phyloP scores from a whole-genome alignment of 805 yeast genomes.

The Suhomyces sp. region DNA sequence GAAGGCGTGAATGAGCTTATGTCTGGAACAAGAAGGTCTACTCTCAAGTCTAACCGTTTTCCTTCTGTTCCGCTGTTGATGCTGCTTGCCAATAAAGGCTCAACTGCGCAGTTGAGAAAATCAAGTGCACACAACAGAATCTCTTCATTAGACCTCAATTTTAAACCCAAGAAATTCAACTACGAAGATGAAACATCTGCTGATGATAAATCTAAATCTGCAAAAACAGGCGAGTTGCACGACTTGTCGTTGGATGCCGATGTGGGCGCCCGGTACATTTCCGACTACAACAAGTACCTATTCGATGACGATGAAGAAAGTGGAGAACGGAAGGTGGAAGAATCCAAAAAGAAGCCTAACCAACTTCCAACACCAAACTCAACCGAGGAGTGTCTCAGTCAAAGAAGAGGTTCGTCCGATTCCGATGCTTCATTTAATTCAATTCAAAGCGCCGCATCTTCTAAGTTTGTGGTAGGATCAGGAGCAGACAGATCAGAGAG shows the following conservation, averaged over 20 bases:
- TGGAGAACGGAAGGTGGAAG: neutral
- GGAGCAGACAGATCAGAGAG: constrained; percentile 12
- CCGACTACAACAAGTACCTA: constrained; percentile 25
- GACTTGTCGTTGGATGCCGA: constrained; percentile 14
- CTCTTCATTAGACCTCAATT: constrained; percentile 20
- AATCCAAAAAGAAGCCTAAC: constrained; percentile 4
- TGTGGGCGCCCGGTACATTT: constrained; percentile 19
- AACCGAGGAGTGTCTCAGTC: constrained; percentile 9
- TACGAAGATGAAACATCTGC: constrained; percentile 10
- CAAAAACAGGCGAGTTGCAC: constrained; percentile 13
- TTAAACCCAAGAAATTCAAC: constrained; percentile 11
- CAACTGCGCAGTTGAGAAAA: constrained; percentile 4
- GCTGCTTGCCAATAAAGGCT: constrained; percentile 3
- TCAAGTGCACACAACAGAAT: constrained; percentile 11
- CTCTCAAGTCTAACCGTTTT: constrained; percentile 32
- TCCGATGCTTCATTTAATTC: constrained; percentile 24
- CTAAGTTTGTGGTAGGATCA: constrained; percentile 22
- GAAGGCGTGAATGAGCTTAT: constrained; percentile 8
- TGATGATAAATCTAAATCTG: constrained; percentile 2
- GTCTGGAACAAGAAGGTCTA: constrained; percentile 27
- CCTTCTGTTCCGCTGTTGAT: constrained; percentile 33
- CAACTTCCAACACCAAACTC: constrained; percentile 16
- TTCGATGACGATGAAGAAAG: constrained; percentile 13
- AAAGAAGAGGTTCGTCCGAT: constrained; percentile 8
- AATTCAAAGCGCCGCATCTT: constrained; percentile 30